Percentiles rank a stretch among this genome's conserved stretches.
Conservation (phyloP, 371 early-diverging fungal genomes). For the Actinomortierella ambigua region DNA sequence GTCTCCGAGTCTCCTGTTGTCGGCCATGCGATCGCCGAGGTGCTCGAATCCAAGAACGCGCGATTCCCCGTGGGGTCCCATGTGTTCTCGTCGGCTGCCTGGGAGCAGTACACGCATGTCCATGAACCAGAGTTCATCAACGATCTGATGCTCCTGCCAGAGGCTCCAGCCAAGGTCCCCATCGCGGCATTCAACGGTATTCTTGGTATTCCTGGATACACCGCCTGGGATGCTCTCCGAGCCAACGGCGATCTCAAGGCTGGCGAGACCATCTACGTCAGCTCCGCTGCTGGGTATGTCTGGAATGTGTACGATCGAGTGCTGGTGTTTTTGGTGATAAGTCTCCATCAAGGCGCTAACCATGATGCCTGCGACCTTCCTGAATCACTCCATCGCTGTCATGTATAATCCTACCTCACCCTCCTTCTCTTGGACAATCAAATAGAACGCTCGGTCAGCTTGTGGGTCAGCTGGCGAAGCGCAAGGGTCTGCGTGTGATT, state of each 20-base stretch:
- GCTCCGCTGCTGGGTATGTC: constrained; percentile 55
- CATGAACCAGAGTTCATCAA: neutral
- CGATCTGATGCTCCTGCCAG: constrained; percentile 9
- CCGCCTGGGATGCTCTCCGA: constrained; percentile 28
- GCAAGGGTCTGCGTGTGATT: constrained; percentile 61
- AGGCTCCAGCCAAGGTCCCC: constrained; percentile 6
- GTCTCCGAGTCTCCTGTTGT: constrained; percentile 10
- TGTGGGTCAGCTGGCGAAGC: constrained; percentile 68
- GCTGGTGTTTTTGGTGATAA: too few species aligned
- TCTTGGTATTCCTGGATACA: constrained; percentile 60
- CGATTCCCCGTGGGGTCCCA: constrained; percentile 13
- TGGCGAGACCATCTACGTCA: constrained; percentile 70
- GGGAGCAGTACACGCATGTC: constrained; percentile 22
- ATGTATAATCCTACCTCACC: too few species aligned
- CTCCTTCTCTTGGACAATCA: neutral
- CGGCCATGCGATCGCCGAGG: constrained; percentile 27
- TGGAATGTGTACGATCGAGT: too few species aligned
- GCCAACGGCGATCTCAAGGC: constrained; percentile 58
- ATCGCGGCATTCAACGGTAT: constrained; percentile 46
- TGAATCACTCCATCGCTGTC: too few species aligned
- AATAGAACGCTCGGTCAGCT: constrained; percentile 62
- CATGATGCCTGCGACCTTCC: too few species aligned
- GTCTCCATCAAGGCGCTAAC: too few species aligned
- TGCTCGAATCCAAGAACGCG: constrained; percentile 23
- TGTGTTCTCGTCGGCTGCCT: constrained; percentile 8